Base-by-base conservation (phyloP, 2,329 filamentous ascomycete genomes). In the Diplodia scrobiculata region DNA sequence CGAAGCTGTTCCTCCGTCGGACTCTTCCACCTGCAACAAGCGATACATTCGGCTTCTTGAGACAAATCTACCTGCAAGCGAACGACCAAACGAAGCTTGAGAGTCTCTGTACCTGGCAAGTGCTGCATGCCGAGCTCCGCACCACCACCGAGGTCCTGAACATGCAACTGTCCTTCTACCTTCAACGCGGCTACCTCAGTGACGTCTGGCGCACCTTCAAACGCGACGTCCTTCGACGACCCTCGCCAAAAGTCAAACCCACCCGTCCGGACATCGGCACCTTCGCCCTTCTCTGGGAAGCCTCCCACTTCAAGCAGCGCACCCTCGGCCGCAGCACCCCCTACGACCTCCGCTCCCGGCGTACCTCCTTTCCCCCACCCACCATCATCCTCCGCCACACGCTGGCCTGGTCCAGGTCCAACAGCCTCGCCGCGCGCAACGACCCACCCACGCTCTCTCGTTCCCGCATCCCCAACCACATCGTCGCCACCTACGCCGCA, bases 401-500 rank as follows among this genome's bases (percentile, higher is more conserved):
- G 1, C 47, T 66, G 10, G 3, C 34, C 27, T 63, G 48, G 32
- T 47, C 47, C 2, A 4, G 29, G 5, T n/a, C 21, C 10, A n/a
- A 3, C 36, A 29, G 1, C 63, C 29, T 4, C 5, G 29, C 21
- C 11, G 27, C 25, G 11, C 51, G n/a, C 36, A 41, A 32, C 48
- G 29, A 32, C 29, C 1, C 6, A 13, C 34, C 34, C 34, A 3
- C 34, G 9, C 13, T 45, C 32, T 6, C 27, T 13, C 29, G 25
- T 34, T 74, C 74, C 1, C 68, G 76, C 5, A 70, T 76, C 19
- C 69, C 66, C 10, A 66, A 65, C 14, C 65, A 75, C 21, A 70
- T 78, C n/a, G 69, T 77, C 68, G 72, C 75, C 41, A 77, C 74
- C 67, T 77, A 78, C 69, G 73, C 73, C 67, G 74, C 72, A 50